Base-by-base conservation (phyloP, 2,329 filamentous ascomycete genomes). In the Tothia fuscella region DNA sequence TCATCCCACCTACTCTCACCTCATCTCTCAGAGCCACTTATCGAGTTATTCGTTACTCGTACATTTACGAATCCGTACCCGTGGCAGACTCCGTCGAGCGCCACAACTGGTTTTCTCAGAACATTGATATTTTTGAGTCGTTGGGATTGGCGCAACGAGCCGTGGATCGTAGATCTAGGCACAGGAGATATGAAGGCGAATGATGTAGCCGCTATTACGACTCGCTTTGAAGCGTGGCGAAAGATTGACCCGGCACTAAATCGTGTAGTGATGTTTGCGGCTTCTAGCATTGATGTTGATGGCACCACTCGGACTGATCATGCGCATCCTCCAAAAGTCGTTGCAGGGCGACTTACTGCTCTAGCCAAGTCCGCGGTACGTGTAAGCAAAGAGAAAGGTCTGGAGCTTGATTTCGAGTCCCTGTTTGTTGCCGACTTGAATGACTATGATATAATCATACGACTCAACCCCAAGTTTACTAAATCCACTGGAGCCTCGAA, bases 81-180 rank as follows among this genome's bases (percentile, higher is more conserved):
- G 0, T 95, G 85, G 81, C 65, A 73, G 28, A 65, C 73, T 0
- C 89, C 93, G 0, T 81, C 82, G 0, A 89, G 80, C 50, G 70
- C 80, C 7, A 78, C 78, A 51, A 80, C 81, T 0, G 91, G 84
- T 4, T 89, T 98, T 55, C 62, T 93, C 21, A 78, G 88, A 17
- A 83, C 84, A 1, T 66, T 98, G 1, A 66, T 80, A 24, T 82
- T 89, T 58, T 68, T 98, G 12, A 77, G 87, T 1, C 72, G 78
- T 31, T 98, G 91, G 87, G 86, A 96, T 57, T 98, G 91, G 91
- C 76, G 83, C 21, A 70, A 78, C 6, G 80, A 87, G 41, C 82
- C 91, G 1, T 68, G 96, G 24, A 70, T 94, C 25, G 70, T 95
- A 20, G 86, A 95, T 57, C 72, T 85, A 12, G 29, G 30, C 28